Conservation (phyloP, 2,329 filamentous ascomycete genomes). For the Zymoseptoria passerinii region DNA sequence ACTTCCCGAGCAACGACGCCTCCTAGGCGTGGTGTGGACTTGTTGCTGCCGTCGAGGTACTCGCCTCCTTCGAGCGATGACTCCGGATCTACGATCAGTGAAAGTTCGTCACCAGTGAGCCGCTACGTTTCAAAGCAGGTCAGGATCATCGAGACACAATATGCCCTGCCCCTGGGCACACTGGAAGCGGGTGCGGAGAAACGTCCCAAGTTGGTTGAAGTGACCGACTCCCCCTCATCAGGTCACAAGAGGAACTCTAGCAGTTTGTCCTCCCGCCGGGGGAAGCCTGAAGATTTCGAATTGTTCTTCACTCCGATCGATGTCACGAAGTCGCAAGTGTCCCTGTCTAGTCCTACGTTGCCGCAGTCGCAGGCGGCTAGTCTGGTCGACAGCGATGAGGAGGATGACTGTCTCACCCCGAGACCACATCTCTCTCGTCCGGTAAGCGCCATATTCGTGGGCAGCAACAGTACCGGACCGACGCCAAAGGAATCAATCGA, state of each 20-base stretch:
- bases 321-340: conserved; percentile 14
- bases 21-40: not conserved
- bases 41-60: not conserved
- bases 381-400: conserved; percentile 12
- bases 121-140: not conserved
- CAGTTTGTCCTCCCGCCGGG: conserved; percentile 7
- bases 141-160: not conserved
- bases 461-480: not conserved
- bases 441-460: conserved; percentile 10
- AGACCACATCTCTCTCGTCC: conserved; percentile 8
- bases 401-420: conserved; percentile 9
- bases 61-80: not conserved
- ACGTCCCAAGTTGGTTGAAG: not conserved
- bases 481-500: conserved; percentile 6
- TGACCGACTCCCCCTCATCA: not conserved
- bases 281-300: conserved; percentile 7
- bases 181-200: not conserved
- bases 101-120: conserved; percentile 6
- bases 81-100: not conserved
- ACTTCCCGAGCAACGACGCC: not conserved
- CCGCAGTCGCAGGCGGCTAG: not conserved
- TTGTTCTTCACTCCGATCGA: conserved; percentile 24
- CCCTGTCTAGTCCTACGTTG: conserved; percentile 18
- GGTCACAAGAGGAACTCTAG: conserved; percentile 10
- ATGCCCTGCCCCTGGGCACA: not conserved